Evolutionary conservation across 2,329 filamentous ascomycete species (phyloP), one percentile per base, ranked within the genome.

Genomic region (Colletotrichum graminicola): DNA sequence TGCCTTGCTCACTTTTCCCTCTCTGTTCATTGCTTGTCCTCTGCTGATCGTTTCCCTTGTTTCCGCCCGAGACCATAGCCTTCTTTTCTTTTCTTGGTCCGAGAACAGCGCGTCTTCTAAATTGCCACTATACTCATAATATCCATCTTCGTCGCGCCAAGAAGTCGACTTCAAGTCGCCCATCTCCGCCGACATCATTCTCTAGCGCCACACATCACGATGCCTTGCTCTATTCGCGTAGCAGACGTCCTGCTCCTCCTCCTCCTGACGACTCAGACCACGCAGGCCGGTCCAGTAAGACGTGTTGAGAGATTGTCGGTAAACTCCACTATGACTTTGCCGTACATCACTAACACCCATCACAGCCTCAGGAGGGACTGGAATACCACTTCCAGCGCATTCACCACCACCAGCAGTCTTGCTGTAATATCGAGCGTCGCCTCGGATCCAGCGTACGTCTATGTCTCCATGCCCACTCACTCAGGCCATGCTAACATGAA

Each of bases 221-320:
- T 61, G 68, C 36, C 39, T 32, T 60, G 64, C 34, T 56, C 16
- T 14, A 62, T 74, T 45, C 64, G 71, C 34, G 14, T 64, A 49
- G 49, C 65, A 68, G 51, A 68, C 23, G 49, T 67, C 32, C 43
- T 73, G 34, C 67, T 74, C 36, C 67, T 72, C 36, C 67, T 72
- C 51, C 26, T 71, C 49, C 54, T 73, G 41, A 62, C 67, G 62
- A 69, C 64, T 55, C 62, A 73, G n/a, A 63, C 61, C 57, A 60
- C 73, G 73, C 73, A 73, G 71, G 73, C 73, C 32, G 73, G 73
- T 54, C 73, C 73, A 49, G 39, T 74, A 49, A 73, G 71, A 51
- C 73, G 71, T 61, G 64, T 34, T 16, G 67, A 61, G 56, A 73
- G 61, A 39, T 49, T 71, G 70, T 72, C 4, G 47, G 66, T 71